phyloP scores from a whole-genome alignment of 805 yeast genomes.

The Wickerhamomyces subpelliculosus region DNA sequence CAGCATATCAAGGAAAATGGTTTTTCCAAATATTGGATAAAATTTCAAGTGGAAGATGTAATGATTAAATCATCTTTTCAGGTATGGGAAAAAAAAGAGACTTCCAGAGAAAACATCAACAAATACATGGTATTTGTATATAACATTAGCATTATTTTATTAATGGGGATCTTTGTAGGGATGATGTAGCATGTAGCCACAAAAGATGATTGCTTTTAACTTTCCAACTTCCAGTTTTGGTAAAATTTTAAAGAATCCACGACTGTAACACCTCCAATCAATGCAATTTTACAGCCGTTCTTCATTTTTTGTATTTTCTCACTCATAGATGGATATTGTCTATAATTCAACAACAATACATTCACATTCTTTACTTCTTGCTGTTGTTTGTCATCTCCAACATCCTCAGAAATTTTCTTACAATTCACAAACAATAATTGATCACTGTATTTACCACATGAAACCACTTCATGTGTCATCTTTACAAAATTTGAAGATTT shows the following conservation, averaged over 20 bases:
- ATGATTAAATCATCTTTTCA: too few relatives aligned
- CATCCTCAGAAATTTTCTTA: neutral
- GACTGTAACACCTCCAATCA: too few relatives aligned
- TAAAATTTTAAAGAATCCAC: too few relatives aligned
- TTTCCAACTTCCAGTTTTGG: constrained; percentile 14
- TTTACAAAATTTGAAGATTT: constrained; percentile 5
- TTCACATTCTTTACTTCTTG: too few relatives aligned
- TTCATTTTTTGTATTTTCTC: too few relatives aligned
- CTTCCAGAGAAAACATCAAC: too few relatives aligned
- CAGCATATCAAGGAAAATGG: constrained; percentile 55
- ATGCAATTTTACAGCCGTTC: too few relatives aligned
- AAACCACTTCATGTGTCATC: neutral
- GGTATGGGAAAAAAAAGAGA: too few relatives aligned
- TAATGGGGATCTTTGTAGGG: too few relatives aligned
- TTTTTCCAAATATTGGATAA: constrained; percentile 44
- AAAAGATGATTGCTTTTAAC: neutral
- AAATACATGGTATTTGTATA: constrained; percentile 9
- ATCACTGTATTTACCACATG: neutral
- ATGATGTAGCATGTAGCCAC: neutral
- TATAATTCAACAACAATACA: constrained; percentile 12
- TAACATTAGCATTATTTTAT: constrained; percentile 3
- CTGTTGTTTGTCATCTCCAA: neutral
- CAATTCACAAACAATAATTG: neutral
- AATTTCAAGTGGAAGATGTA: constrained; percentile 40
- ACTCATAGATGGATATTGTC: too few relatives aligned